Evolutionary conservation across 75 land plant species (phyloP), one percentile per base, ranked within the genome.

Genomic region (Sequoia sempervirens): DNA sequence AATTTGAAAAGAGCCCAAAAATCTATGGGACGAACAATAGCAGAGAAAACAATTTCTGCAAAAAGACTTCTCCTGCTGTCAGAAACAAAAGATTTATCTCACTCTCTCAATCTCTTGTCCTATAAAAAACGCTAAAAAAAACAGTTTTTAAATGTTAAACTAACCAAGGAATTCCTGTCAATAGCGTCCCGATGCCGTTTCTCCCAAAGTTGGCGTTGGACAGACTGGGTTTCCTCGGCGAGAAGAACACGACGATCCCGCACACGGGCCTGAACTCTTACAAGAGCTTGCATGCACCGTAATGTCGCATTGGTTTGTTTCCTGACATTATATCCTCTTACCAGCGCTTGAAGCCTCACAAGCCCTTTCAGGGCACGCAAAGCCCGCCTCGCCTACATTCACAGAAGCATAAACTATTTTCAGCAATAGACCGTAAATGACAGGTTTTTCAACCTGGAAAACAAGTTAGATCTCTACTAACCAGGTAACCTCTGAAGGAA

Each of bases 301-400:
- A 97, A 88, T 1, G 99, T 92, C 85, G 93, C 89, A 18, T 91
- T 90, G 0, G 99, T 96, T 74, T 92, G 96, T 68, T 94, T 92
- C 73, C 98, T 82, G 23, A 96, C 98, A 76, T 90, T 93, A 84
- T 93, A 91, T 5, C 99, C 99, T 80, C 99, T 87, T 50, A 97
- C 98, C 86, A 97, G 75, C 0, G 99, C 99, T 81, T 96, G 99
- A 75, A 97, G 87, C 86, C 94, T 89, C 81, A 97, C 98, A 18
- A 97, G 88, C 69, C 98, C 99, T 81, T 87, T 93, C 14, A 97
- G 89, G 0, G 99, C 98, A 30, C 96, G 83, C 52, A 97, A 87
- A 46, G 99, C 99, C 82, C 96, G 93, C 81, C 98, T 91, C 9
- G 99, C 99, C 98, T 97, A 12, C 2, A 70, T 70, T 30, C 36